Evolutionary conservation across 352 stramenopile species (phyloP).

Genomic region (Aphanomyces astaci): DNA sequence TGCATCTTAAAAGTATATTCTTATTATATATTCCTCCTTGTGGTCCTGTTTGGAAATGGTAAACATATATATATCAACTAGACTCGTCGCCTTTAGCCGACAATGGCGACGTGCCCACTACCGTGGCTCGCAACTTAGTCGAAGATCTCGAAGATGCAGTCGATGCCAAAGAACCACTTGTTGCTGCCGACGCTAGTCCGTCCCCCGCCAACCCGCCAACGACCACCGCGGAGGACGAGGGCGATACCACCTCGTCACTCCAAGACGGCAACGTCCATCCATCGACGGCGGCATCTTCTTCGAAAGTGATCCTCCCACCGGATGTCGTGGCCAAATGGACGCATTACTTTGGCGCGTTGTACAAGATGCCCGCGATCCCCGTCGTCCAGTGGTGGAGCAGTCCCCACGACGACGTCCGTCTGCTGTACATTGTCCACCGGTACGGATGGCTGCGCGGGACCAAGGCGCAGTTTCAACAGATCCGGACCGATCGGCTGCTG

Average conservation of each 20-base stretch:
- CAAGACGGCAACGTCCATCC: neutral
- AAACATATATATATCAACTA: too few species aligned
- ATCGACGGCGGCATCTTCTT: neutral
- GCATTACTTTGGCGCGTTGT: neutral
- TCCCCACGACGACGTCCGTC: conserved; percentile 59
- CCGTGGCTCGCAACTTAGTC: too few species aligned
- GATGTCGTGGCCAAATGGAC: neutral
- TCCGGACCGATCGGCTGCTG: conserved; percentile 35
- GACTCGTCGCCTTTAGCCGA: neutral
- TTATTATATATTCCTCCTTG: too few species aligned
- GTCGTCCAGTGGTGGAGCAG: conserved; percentile 73
- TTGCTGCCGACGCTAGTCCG: too few species aligned
- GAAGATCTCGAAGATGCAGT: too few species aligned
- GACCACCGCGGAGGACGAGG: neutral
- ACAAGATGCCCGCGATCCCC: neutral
- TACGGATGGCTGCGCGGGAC: conserved; percentile 64
- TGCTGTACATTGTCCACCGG: conserved; percentile 59
- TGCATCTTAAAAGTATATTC: too few species aligned
- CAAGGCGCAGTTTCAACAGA: conserved; percentile 31
- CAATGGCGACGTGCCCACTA: neutral
- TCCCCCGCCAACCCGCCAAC: neutral
- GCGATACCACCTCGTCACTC: neutral
- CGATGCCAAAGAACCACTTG: too few species aligned
- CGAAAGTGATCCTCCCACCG: neutral
- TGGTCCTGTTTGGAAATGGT: too few species aligned